A percentile compares a stretch with the other conserved stretches of the same genome.
Conservation (phyloP, 441 rosid species). For the Populus hybrid region DNA sequence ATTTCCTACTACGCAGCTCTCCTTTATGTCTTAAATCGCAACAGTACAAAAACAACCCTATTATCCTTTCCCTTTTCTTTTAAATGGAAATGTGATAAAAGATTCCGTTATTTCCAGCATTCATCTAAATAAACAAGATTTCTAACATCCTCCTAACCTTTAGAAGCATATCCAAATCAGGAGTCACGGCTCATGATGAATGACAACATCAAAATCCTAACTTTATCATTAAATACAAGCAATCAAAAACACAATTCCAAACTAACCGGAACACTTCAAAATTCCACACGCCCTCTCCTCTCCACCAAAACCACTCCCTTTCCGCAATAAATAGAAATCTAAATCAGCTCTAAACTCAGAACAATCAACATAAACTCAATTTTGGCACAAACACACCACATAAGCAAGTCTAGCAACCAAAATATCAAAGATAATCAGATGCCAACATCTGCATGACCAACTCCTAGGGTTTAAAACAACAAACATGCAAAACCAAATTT, state of each 20-base stretch:
- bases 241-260: neutral
- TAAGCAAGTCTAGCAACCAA: neutral
- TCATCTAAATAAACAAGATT: neutral
- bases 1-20: neutral
- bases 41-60: neutral
- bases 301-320: neutral
- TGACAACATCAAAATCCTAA: neutral
- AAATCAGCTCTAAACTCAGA: neutral
- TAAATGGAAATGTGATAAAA: neutral
- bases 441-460: neutral
- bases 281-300: neutral
- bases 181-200: neutral
- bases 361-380: neutral
- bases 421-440: neutral
- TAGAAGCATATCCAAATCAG: neutral
- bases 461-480: conserved; percentile 3
- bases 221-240: neutral
- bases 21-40: neutral
- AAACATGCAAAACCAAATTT: neutral
- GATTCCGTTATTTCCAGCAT: neutral
- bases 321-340: neutral
- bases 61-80: neutral
- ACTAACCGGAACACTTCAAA: neutral
- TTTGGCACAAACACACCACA: neutral
- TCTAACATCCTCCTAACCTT: neutral